Percentiles rank a stretch among this genome's conserved stretches.
phyloP scores from a whole-genome alignment of 2,329 filamentous ascomycete genomes.

The Venturia asperata region DNA sequence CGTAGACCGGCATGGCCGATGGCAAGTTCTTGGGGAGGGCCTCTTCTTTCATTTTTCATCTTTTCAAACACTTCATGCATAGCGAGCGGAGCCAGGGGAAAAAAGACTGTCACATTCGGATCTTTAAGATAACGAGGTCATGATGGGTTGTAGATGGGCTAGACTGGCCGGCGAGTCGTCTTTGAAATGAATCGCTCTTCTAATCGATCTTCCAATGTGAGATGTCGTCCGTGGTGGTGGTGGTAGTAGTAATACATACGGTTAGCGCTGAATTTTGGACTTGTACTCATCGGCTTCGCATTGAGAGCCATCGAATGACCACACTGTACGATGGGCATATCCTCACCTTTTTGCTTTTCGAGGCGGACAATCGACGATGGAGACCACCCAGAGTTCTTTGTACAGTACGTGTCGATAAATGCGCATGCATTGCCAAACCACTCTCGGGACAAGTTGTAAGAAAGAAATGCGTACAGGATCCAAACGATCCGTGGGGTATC shows the following conservation, averaged over 20 bases:
- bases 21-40: not conserved
- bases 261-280: too few relatives aligned
- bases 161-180: slow-evolving; percentile 8
- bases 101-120: not conserved
- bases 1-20: not conserved
- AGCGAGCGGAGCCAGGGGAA: slow-evolving; percentile 2
- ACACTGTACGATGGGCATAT: too few relatives aligned
- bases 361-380: too few relatives aligned
- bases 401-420: not conserved
- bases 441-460: not conserved
- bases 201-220: not conserved
- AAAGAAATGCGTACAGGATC: not conserved
- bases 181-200: not conserved
- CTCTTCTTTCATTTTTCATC: not conserved
- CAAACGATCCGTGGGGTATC: not conserved
- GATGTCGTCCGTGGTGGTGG: too few relatives aligned
- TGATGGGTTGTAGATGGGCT: not conserved
- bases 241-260: too few relatives aligned
- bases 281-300: too few relatives aligned
- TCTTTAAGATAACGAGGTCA: not conserved
- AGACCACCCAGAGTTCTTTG: too few relatives aligned
- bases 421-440: not conserved
- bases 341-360: too few relatives aligned
- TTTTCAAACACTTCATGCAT: not conserved
- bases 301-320: too few relatives aligned